phyloP scores from a whole-genome alignment of 345 rosid genomes.

The Eucalyptus polyanthemos region DNA sequence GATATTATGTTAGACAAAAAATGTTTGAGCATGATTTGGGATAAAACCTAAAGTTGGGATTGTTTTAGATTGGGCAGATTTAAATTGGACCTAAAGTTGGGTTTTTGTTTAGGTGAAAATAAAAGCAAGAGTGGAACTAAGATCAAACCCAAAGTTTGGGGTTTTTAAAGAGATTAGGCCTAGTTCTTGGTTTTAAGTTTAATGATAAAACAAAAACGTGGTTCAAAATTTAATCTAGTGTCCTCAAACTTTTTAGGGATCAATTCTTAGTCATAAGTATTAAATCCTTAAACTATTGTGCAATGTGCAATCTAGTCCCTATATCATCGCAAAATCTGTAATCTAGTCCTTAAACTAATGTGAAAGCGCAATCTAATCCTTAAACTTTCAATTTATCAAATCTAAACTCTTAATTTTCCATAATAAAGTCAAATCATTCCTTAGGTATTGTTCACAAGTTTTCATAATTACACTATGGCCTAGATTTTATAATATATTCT shows the following conservation, averaged over 20 bases:
- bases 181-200: background rate
- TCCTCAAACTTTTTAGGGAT: background rate
- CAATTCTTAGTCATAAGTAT: background rate
- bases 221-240: background rate
- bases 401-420: background rate
- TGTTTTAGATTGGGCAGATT: background rate
- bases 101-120: background rate
- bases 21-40: background rate
- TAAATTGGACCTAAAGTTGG: background rate
- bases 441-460: background rate
- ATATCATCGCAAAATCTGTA: rapidly evolving
- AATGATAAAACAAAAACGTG: background rate
- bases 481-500: background rate
- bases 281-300: background rate
- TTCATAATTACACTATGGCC: background rate
- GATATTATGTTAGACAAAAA: background rate
- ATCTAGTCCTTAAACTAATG: background rate
- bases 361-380: background rate
- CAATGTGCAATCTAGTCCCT: background rate
- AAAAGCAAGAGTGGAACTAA: rapidly evolving
- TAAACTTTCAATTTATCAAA: background rate
- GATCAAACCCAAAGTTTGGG: background rate
- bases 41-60: background rate
- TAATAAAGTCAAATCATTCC: background rate
- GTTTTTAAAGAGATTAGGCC: background rate